Base-by-base conservation (phyloP, 345 rosid genomes). In the Syzygium grande region DNA sequence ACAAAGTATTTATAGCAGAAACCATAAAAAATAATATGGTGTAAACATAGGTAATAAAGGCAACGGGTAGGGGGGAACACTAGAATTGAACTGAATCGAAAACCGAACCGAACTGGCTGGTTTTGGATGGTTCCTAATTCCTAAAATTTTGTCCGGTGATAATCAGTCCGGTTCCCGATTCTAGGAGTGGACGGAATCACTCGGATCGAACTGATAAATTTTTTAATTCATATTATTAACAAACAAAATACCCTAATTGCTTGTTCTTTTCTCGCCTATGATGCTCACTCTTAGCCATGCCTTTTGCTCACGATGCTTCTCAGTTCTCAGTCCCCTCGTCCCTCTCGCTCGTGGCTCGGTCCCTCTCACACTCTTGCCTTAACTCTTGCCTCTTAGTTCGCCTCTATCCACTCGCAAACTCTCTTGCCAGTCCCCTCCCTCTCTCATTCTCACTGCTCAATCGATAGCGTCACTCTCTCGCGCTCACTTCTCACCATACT, bases 71-170 rank as follows among this genome's bases (percentile, higher is more conserved):
- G 52, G 3, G 12, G 10, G 52, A 51, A 13, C 52, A 51, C 3
- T 51, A 9, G 1, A 43, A 43, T 5, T 13, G 15, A 3, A 12
- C 6, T 52, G 53, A 13, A 52, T 13, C 53, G 53, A 7, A 1
- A 51, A 51, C 13, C 13, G 3, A 51, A 51, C 52, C 6, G 2
- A 25, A 58, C 4, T 0, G 11, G 0, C 23, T 3, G 12, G 0
- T 56, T 56, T 4, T 56, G n/a, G 61, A 2, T 4, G 3, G 2
- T 23, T 25, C n/a, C 12, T 12, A 3, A 10, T 56, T 56, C 6
- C 25, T 56, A 56, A 56, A 56, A 0, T 56, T 56, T 56, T 0
- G 0, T 22, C 23, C 10, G n/a, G 0, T 56, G 23, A 23, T 56
- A 10, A 23, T 0, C 4, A 0, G 10, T 56, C 10, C 14, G 1